Percentiles rank a stretch among this genome's conserved stretches.
phyloP scores from a whole-genome alignment of 2,329 filamentous ascomycete genomes.

The Corinectria fuckeliana region DNA sequence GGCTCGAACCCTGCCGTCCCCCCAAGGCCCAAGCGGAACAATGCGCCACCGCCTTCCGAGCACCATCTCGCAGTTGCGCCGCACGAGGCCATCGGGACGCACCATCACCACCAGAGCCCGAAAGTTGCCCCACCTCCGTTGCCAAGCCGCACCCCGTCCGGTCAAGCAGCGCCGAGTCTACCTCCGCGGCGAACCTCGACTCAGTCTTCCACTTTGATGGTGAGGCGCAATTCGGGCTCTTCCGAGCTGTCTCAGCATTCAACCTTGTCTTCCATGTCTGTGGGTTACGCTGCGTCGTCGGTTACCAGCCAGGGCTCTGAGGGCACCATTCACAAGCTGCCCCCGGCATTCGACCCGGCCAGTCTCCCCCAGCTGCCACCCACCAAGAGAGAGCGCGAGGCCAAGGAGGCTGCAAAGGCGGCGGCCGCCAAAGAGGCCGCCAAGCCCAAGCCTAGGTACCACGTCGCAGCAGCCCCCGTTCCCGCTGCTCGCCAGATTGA shows the following conservation, averaged over 20 bases:
- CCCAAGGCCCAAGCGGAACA: conserved; percentile 29
- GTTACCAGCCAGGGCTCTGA: conserved; percentile 55
- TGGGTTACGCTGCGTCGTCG: conserved; percentile 54
- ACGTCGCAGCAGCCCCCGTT: conserved; percentile 18
- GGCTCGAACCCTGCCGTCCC: conserved; percentile 28
- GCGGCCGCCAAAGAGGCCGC: conserved; percentile 18
- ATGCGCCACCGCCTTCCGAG: conserved; percentile 16
- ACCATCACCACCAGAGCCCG: conserved; percentile 11
- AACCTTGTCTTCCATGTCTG: conserved; percentile 58
- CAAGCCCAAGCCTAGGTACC: conserved; percentile 25
- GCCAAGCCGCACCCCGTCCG: conserved; percentile 41
- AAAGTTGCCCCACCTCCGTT: conserved; percentile 44
- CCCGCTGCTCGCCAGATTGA: conserved; percentile 30
- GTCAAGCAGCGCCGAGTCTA: conserved; percentile 53
- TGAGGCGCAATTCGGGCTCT: conserved; percentile 62
- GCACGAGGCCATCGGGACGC: conserved; percentile 15
- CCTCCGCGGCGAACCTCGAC: conserved; percentile 58
- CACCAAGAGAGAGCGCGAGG: conserved; percentile 60
- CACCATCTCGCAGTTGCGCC: conserved; percentile 14
- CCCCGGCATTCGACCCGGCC: conserved; percentile 62
- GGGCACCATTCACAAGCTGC: conserved; percentile 56
- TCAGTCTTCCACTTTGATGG: conserved; percentile 47
- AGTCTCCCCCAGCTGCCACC: conserved; percentile 65
- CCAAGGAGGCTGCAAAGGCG: conserved; percentile 42
- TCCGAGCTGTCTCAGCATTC: conserved; percentile 64